A percentile compares a stretch with the other conserved stretches of the same genome.
Evolutionary conservation across 805 yeast genomes (phyloP).

Genomic region (Schwanniomyces occidentalis): DNA sequence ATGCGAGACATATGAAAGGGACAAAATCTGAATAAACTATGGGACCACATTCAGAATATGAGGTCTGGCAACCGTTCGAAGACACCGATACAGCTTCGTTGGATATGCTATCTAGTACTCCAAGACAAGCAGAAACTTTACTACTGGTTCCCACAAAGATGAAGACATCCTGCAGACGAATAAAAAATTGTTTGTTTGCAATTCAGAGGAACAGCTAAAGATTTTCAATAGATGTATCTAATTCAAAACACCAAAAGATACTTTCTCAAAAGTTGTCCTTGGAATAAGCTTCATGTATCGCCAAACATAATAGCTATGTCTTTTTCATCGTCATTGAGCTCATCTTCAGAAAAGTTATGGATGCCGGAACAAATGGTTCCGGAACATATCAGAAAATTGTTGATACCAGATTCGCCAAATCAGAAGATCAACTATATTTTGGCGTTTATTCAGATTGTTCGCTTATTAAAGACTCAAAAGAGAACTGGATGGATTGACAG

Average conservation of each 20-base stretch:
- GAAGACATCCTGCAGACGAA: no score
- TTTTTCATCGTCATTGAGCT: neutral
- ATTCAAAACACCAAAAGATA: neutral
- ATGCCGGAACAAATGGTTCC: slow-evolving; percentile 49
- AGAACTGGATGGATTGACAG: slow-evolving; percentile 95
- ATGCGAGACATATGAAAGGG: no score
- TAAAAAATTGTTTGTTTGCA: no score
- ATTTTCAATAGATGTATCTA: neutral
- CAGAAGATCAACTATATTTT: slow-evolving; percentile 48
- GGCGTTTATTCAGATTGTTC: slow-evolving; percentile 63
- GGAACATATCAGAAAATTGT: slow-evolving; percentile 9
- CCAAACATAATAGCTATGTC: slow-evolving; percentile 5
- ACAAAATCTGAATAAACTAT: no score
- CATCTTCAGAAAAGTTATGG: slow-evolving; percentile 40
- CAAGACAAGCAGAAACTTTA: no score
- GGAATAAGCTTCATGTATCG: neutral
- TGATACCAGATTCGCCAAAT: slow-evolving; percentile 13
- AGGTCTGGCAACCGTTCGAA: no score
- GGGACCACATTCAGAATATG: no score
- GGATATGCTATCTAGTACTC: no score
- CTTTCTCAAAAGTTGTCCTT: neutral
- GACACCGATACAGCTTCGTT: no score
- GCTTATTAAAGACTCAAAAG: slow-evolving; percentile 71
- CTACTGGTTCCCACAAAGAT: no score
- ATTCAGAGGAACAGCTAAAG: no score